Percentiles rank a stretch among this genome's conserved stretches.
Conservation (phyloP, 2,329 filamentous ascomycete genomes). For the Colletotrichum sp. region DNA sequence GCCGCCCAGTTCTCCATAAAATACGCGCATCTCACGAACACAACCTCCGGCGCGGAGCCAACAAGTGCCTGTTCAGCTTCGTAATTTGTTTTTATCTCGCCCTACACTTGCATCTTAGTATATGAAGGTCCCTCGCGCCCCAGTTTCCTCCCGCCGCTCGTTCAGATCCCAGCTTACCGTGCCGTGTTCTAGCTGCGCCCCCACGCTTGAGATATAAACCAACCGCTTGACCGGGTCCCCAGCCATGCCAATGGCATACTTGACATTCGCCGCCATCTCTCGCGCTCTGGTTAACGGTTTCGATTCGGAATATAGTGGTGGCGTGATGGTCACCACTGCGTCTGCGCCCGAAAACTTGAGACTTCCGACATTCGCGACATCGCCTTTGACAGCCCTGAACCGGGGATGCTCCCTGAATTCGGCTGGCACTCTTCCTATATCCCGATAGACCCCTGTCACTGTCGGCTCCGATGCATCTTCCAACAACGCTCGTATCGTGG, state of each 20-base stretch:
- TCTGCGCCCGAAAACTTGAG: slow-evolving; percentile 33
- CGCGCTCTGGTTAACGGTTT: slow-evolving; percentile 27
- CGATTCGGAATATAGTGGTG: slow-evolving; percentile 33
- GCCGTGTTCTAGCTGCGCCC: slow-evolving; percentile 31
- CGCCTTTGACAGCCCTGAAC: slow-evolving; percentile 34
- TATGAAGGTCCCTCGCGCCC: background rate
- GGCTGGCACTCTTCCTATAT: slow-evolving; percentile 29
- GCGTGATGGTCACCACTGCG: slow-evolving; percentile 37
- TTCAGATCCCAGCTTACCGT: slow-evolving; percentile 27
- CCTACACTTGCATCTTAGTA: slow-evolving; percentile 22
- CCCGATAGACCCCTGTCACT: slow-evolving; percentile 34
- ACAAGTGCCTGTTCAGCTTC: slow-evolving; percentile 26
- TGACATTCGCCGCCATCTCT: slow-evolving; percentile 40
- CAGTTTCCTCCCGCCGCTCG: rapidly evolving
- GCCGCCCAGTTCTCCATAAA: slow-evolving; percentile 25
- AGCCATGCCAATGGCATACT: slow-evolving; percentile 31
- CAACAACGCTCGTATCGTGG: slow-evolving; percentile 32
- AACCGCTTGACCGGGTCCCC: background rate
- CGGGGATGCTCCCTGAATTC: slow-evolving; percentile 30
- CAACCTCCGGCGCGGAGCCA: slow-evolving; percentile 23
- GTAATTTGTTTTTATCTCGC: slow-evolving; percentile 28
- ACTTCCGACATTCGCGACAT: slow-evolving; percentile 27
- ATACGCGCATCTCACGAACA: slow-evolving; percentile 25
- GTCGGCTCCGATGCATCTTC: slow-evolving; percentile 20
- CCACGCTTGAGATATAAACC: slow-evolving; percentile 27